A percentile compares a stretch with the other conserved stretches of the same genome.
Conservation (phyloP, 208 protist genomes). For the Wallacemonas collosoma region DNA sequence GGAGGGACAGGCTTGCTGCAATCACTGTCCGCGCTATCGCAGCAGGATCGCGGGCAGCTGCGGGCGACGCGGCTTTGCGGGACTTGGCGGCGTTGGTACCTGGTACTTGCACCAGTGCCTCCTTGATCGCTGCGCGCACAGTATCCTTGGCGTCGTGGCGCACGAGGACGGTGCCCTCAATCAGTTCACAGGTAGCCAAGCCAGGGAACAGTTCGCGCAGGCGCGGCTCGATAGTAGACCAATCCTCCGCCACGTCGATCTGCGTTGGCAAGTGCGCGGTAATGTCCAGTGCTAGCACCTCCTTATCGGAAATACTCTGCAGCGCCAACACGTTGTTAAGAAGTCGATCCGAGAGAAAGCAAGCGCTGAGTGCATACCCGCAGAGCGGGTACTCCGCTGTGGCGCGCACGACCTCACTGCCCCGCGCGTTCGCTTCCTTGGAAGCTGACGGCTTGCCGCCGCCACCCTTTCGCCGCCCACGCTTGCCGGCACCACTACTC, state of each 20-base stretch:
- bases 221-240: slow-evolving; percentile 37
- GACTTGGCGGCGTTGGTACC: background rate
- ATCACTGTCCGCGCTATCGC: slow-evolving; percentile 26
- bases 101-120: slow-evolving; percentile 20
- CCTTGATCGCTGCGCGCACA: slow-evolving; percentile 28
- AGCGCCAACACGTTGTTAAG: slow-evolving; percentile 56
- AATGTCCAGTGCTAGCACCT: slow-evolving; percentile 52
- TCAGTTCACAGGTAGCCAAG: slow-evolving; percentile 35
- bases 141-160: slow-evolving; percentile 31
- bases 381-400: slow-evolving; percentile 52
- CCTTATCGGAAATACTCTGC: slow-evolving; percentile 51
- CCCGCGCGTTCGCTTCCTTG: background rate
- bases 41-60: slow-evolving; percentile 22
- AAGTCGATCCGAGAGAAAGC: slow-evolving; percentile 66
- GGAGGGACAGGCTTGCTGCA: slow-evolving; percentile 3
- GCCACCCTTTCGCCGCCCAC: slow-evolving; percentile 24
- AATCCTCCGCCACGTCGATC: slow-evolving; percentile 60
- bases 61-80: background rate
- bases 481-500: slow-evolving; percentile 13
- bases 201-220: slow-evolving; percentile 62
- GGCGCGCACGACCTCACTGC: slow-evolving; percentile 26
- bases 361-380: slow-evolving; percentile 51
- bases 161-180: slow-evolving; percentile 42
- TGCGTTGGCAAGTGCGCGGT: slow-evolving; percentile 41
- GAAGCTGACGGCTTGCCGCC: slow-evolving; percentile 1